Percentiles rank a stretch among this genome's conserved stretches.
Evolutionary conservation across 768 basidiomycete genomes (phyloP).

Genomic region (Tricholomella constricta): DNA sequence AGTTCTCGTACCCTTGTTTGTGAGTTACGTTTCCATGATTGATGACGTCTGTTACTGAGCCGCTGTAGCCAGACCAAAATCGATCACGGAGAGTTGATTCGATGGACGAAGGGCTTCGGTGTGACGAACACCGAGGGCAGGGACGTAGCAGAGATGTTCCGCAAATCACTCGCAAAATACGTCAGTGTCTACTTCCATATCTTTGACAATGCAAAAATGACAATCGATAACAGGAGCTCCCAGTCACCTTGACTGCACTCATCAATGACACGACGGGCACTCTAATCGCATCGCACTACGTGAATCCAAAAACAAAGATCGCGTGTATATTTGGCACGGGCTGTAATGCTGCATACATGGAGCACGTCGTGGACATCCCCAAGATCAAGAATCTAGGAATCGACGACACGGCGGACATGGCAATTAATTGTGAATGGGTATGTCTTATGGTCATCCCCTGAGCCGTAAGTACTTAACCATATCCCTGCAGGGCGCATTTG

Average conservation of each 20-base stretch:
- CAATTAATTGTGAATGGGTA: constrained; percentile 97
- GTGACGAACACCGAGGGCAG: constrained; percentile 87
- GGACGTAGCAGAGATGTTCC: constrained; percentile 95
- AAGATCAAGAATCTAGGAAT: constrained; percentile 83
- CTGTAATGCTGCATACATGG: constrained; percentile 98
- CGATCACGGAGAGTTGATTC: constrained; percentile 91
- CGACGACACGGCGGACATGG: constrained; percentile 70
- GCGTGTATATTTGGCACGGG: constrained; percentile 98
- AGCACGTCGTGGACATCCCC: constrained; percentile 79
- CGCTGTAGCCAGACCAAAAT: constrained; percentile 80
- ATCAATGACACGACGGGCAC: constrained; percentile 99
- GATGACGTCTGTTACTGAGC: not conserved
- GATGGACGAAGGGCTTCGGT: constrained; percentile 99
- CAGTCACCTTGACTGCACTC: constrained; percentile 78
- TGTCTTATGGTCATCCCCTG: constrained; percentile 17
- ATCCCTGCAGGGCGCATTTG: constrained; percentile 85
- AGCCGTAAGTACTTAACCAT: not conserved
- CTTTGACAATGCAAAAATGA: not conserved
- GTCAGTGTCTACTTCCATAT: constrained; percentile 44
- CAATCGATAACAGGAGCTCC: constrained; percentile 61
- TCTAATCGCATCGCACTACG: constrained; percentile 95
- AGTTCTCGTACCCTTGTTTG: constrained; percentile 92
- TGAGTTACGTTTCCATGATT: not conserved
- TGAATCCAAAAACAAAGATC: constrained; percentile 87
- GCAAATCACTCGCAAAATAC: constrained; percentile 72